Conservation (phyloP, 768 basidiomycete genomes). For the Trametes villosa region DNA sequence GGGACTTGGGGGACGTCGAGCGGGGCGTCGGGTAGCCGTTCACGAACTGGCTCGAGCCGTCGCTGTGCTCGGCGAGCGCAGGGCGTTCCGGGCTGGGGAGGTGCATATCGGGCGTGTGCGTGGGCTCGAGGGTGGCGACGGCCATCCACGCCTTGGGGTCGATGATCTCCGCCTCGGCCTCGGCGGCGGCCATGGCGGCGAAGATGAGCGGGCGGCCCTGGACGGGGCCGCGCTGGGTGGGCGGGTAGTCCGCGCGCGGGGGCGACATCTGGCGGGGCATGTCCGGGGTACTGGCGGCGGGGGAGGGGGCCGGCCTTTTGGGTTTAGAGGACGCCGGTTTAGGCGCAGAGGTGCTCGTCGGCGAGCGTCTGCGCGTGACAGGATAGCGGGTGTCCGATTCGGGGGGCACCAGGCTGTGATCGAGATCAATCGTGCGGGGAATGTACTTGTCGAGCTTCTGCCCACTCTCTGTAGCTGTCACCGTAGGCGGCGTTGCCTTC, state of each 20-base stretch:
- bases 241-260: constrained; percentile 1
- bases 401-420: constrained; percentile 20
- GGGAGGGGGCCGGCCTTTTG: background rate
- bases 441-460: constrained; percentile 12
- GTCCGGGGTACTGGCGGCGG: no score
- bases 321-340: background rate
- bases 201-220: constrained; percentile 68
- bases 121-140: constrained; percentile 14
- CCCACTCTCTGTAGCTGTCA: background rate
- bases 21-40: constrained; percentile 28
- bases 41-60: constrained; percentile 22
- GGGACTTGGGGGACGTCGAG: constrained; percentile 23
- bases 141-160: constrained; percentile 23
- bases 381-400: constrained; percentile 24
- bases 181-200: constrained; percentile 48
- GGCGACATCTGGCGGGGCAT: constrained; percentile 5
- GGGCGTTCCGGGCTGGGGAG: background rate
- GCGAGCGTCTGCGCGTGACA: constrained; percentile 19
- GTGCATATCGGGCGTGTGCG: background rate
- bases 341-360: background rate
- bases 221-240: constrained; percentile 16
- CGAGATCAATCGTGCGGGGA: constrained; percentile 14
- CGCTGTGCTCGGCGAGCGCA: constrained; percentile 7
- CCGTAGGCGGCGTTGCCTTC: background rate
- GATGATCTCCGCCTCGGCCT: constrained; percentile 18